Base-by-base conservation (phyloP, 805 yeast genomes). In the Diddensiella transvaalensis region DNA sequence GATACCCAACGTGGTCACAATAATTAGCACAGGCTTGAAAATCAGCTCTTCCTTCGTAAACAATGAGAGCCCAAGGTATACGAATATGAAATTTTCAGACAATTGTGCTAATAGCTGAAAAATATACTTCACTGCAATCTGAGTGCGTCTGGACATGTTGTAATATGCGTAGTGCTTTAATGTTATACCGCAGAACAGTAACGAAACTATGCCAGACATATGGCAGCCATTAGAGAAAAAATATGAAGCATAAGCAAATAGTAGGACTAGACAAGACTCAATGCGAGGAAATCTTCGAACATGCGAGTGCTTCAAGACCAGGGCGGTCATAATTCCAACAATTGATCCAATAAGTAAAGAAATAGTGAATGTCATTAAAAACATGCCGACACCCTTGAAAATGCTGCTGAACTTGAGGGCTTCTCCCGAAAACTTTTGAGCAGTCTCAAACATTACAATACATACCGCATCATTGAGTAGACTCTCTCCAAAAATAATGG, bases 191-290 rank as follows among this genome's bases (percentile, higher is more conserved):
- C 97, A 91, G 70, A 93, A 93, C 56, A 93, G 70, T 56, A 93
- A 73, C 1, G 97, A 89, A 4, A 91, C 98, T 55, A 91, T 91
- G 40, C 99, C 99, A 3, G 98, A 90, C 99, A 93, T 93, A 65
- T 95, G 99, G 60, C 98, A 95, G 43, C 99, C 99, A 62, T 93
- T 93, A 38, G 98, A 90, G 68, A 93, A 93, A 73, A 93, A 93
- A 67, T 93, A 93, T 0, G 97, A 88, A 60, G 89, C 96, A 65
- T 93, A 93, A 15, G 98, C 97, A 64, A 90, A 82, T 57, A 93
- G 70, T 40, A 93, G 70, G 23, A 93, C 95, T 47, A 93, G 65
- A 66, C 98, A 95, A 23, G 97, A 87, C 71, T 93, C 99, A 60
- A 93, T 87, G 65, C 89, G 95, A n/a, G 98, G 98, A 65, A 86